Conservation (phyloP, 257 asterid species). For the Solanum tacnaense region DNA sequence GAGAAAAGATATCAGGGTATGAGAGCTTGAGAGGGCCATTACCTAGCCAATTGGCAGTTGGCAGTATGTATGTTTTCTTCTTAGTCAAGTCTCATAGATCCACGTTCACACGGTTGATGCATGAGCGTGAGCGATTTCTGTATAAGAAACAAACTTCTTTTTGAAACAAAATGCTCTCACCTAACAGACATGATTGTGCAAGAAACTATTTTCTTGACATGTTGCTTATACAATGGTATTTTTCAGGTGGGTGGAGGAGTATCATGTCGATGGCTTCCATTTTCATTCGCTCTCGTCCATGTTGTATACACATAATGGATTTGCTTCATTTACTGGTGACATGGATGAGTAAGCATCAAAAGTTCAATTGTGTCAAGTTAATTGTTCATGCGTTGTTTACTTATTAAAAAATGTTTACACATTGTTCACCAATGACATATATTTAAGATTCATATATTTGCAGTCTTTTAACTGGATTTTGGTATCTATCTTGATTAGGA, state of each 20-base stretch:
- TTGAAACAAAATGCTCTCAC: background rate
- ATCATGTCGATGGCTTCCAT: conserved; percentile 88
- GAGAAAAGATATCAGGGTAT: background rate
- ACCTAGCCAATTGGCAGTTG: background rate
- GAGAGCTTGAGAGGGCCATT: background rate
- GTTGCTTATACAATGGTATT: conserved; percentile 10
- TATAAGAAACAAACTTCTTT: background rate
- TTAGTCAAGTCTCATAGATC: background rate
- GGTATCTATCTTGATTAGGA: background rate
- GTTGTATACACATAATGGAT: conserved; percentile 96
- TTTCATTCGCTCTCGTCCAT: conserved; percentile 93
- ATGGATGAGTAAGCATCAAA: conserved; percentile 75
- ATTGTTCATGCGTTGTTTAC: background rate
- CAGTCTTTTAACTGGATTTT: background rate
- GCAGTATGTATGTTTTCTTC: background rate
- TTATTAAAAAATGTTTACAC: background rate
- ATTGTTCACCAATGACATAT: background rate
- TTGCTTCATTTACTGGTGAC: conserved; percentile 89
- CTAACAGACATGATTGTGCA: background rate
- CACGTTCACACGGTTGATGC: background rate
- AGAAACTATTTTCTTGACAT: background rate
- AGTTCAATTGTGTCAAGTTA: background rate
- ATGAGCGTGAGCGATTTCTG: background rate
- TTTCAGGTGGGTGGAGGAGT: conserved; percentile 94
- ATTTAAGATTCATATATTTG: background rate